Conservation (phyloP, 2,329 filamentous ascomycete species). For the Diplodia scrobiculata region DNA sequence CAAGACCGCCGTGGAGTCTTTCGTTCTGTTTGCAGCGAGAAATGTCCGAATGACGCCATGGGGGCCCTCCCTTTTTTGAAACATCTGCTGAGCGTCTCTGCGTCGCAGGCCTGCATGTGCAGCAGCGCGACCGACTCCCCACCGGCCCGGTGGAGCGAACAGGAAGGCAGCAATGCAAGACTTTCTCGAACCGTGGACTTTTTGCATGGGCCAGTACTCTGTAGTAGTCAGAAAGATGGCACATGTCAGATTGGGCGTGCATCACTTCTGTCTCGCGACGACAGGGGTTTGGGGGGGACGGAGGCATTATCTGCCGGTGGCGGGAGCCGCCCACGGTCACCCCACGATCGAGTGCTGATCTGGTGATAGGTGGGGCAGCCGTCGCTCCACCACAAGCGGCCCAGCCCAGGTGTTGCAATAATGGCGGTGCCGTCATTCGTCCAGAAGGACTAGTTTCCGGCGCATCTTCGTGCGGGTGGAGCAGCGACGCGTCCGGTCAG, state of each 20-base stretch:
- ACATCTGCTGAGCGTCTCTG: neutral
- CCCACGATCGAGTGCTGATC: constrained; percentile 24
- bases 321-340: constrained; percentile 24
- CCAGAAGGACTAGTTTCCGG: neutral
- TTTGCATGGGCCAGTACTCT: too few species aligned
- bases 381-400: neutral
- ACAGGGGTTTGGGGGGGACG: neutral
- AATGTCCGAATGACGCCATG: neutral
- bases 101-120: neutral
- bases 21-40: neutral
- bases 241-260: neutral
- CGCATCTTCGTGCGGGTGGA: constrained; percentile 15
- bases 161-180: neutral
- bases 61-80: neutral
- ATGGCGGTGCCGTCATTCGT: neutral
- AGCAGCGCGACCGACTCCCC: too few species aligned
- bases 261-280: neutral
- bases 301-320: constrained; percentile 10
- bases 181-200: neutral
- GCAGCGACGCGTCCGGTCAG: neutral
- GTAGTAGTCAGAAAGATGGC: neutral
- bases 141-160: neutral
- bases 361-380: constrained; percentile 20
- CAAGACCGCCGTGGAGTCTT: neutral
- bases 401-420: neutral